Evolutionary conservation across 2,329 filamentous ascomycete species (phyloP).

Genomic region (Colletotrichum zoysiae): DNA sequence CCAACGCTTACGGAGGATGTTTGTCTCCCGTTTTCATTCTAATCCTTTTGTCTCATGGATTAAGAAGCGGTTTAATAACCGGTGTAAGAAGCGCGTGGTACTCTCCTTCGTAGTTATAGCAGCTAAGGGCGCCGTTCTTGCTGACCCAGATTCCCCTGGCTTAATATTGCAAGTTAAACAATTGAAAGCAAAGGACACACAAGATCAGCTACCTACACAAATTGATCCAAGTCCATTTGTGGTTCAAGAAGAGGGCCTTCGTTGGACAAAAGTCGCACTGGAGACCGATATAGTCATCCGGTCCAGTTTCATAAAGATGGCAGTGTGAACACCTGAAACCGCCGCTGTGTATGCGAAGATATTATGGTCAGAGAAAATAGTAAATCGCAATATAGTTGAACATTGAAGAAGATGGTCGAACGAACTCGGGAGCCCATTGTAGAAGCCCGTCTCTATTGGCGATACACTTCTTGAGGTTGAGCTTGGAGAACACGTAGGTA

Average conservation of each 20-base stretch:
- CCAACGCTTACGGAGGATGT: background rate
- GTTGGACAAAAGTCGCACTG: background rate
- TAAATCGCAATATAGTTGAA: background rate
- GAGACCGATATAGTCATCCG: background rate
- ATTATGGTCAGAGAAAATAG: background rate
- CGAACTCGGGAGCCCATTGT: background rate
- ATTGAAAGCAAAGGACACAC: background rate
- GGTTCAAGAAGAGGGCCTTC: no score
- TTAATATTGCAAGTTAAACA: background rate
- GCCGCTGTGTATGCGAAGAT: background rate
- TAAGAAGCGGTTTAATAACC: background rate
- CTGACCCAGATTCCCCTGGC: conserved; percentile 9
- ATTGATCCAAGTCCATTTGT: background rate
- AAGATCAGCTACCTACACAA: background rate
- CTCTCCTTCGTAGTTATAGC: conserved; percentile 4
- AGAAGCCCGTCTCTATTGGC: background rate
- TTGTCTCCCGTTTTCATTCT: background rate
- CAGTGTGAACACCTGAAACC: conserved; percentile 5
- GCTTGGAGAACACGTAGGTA: background rate
- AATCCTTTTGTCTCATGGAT: no score
- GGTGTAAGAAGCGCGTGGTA: background rate
- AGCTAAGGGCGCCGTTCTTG: conserved; percentile 7
- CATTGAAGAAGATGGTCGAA: background rate
- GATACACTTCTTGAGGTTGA: conserved; percentile 19
- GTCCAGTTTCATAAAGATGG: background rate